Percentiles rank a stretch among this genome's conserved stretches.
phyloP scores from a whole-genome alignment of 2,329 filamentous ascomycete species.

The Hymenoscyphus albidus region DNA sequence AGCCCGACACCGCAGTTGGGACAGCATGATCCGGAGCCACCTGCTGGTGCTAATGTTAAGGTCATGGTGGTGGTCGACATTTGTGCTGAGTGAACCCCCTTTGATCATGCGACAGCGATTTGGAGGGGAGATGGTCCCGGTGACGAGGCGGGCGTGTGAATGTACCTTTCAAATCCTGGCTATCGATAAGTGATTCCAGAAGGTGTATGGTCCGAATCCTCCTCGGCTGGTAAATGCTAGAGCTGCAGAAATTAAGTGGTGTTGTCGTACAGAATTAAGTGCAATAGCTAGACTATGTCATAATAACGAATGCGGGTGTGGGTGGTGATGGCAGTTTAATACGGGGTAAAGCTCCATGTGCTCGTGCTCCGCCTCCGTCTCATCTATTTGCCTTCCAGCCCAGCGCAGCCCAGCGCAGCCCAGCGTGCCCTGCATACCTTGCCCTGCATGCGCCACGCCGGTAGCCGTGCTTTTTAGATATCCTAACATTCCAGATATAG shows the following conservation, averaged over 20 bases:
- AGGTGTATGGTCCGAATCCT: not conserved
- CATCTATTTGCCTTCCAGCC: not conserved
- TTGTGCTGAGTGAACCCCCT: constrained; percentile 11
- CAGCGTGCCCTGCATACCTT: no score
- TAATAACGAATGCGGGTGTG: not conserved
- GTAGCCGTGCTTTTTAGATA: not conserved
- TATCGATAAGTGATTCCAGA: not conserved
- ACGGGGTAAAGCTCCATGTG: not conserved
- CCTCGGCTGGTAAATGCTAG: not conserved
- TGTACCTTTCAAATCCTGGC: not conserved
- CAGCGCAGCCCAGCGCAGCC: not conserved
- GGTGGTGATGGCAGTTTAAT: not conserved
- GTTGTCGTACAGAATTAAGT: not conserved
- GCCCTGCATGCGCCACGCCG: not conserved
- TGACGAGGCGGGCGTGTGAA: not conserved
- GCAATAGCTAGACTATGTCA: not conserved
- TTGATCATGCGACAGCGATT: constrained; percentile 20
- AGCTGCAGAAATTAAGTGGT: not conserved
- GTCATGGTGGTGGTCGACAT: constrained; percentile 36
- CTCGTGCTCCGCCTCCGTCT: not conserved
- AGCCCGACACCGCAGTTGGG: constrained; percentile 34
- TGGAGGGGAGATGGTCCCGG: not conserved
- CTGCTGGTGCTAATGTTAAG: constrained; percentile 27
- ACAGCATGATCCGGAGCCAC: constrained; percentile 21
- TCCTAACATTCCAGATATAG: not conserved